A percentile compares a stretch with the other conserved stretches of the same genome.
phyloP scores from a whole-genome alignment of 2,329 filamentous ascomycete genomes.

The Talaromyces funiculosus region DNA sequence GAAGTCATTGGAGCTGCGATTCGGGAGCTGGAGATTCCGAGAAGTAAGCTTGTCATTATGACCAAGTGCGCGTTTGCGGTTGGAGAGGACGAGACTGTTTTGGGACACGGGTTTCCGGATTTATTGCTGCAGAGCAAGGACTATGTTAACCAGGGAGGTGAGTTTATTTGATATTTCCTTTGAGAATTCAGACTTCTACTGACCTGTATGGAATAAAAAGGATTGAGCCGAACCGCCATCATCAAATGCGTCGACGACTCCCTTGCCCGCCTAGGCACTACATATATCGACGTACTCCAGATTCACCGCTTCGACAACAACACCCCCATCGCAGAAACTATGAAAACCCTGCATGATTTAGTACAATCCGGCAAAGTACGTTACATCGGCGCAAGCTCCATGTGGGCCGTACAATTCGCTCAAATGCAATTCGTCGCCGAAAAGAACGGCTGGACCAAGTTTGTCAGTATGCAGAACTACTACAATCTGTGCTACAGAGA shows the following conservation, averaged over 20 bases:
- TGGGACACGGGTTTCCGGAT: constrained; percentile 29
- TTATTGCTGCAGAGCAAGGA: constrained; percentile 43
- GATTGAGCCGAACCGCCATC: constrained; percentile 47
- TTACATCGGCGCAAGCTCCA: constrained; percentile 31
- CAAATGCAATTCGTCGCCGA: constrained; percentile 52
- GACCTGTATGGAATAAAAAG: constrained; percentile 1
- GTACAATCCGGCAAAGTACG: constrained; percentile 28
- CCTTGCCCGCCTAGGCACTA: constrained; percentile 39
- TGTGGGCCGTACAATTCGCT: constrained; percentile 37
- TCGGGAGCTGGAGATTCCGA: constrained; percentile 52
- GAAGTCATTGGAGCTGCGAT: constrained; percentile 58
- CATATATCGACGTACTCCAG: constrained; percentile 40
- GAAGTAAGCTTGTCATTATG: constrained; percentile 53
- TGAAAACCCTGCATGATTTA: constrained; percentile 38
- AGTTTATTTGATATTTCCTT: not conserved
- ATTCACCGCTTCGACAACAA: not conserved
- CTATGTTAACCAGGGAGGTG: constrained; percentile 40
- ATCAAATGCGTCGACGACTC: constrained; percentile 44
- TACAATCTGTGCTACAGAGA: constrained; percentile 56
- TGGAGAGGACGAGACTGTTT: constrained; percentile 20
- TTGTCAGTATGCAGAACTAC: constrained; percentile 40
- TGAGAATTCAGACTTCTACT: not conserved
- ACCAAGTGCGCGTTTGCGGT: constrained; percentile 45
- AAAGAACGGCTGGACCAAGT: constrained; percentile 53
- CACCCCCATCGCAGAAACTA: not conserved